A percentile compares a stretch with the other conserved stretches of the same genome.
Conservation (phyloP, 768 basidiomycete species). For the Tricholoma furcatifolium region DNA sequence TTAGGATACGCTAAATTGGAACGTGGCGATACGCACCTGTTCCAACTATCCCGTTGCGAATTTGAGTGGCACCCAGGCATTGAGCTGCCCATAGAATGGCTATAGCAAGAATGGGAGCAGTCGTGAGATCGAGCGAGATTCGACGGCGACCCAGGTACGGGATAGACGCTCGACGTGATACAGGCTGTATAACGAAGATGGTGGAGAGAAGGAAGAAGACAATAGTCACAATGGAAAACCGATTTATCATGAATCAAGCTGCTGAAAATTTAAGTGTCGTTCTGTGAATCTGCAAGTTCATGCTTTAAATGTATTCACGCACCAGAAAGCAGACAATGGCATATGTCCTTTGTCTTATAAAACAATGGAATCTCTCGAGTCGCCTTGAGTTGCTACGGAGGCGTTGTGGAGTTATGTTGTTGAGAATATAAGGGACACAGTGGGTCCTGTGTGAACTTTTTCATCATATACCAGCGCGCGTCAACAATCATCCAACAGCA, state of each 20-base stretch:
- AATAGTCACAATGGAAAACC: slow-evolving; percentile 45
- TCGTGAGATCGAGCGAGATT: slow-evolving; percentile 32
- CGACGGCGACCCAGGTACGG: slow-evolving; percentile 23
- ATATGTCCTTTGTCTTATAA: too few relatives aligned
- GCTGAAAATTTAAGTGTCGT: not conserved
- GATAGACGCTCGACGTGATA: slow-evolving; percentile 31
- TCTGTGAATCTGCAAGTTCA: not conserved
- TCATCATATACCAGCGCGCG: too few relatives aligned
- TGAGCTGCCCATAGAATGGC: slow-evolving; percentile 49
- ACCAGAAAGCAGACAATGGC: too few relatives aligned
- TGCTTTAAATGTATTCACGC: not conserved
- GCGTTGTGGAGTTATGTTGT: too few relatives aligned
- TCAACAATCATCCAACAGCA: too few relatives aligned
- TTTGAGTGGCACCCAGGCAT: slow-evolving; percentile 41
- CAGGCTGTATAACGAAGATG: slow-evolving; percentile 42
- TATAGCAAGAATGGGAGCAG: slow-evolving; percentile 49
- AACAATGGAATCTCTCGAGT: too few relatives aligned
- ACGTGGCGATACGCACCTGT: slow-evolving; percentile 25
- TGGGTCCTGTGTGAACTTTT: too few relatives aligned
- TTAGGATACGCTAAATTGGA: not conserved
- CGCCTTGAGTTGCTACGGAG: too few relatives aligned
- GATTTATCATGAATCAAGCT: slow-evolving; percentile 31
- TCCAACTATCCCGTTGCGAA: slow-evolving; percentile 75
- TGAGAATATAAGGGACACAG: too few relatives aligned
- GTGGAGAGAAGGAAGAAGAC: slow-evolving; percentile 49